Base-by-base conservation (phyloP, 495 filamentous ascomycete species). In the Staphylotrichum longicolle region DNA sequence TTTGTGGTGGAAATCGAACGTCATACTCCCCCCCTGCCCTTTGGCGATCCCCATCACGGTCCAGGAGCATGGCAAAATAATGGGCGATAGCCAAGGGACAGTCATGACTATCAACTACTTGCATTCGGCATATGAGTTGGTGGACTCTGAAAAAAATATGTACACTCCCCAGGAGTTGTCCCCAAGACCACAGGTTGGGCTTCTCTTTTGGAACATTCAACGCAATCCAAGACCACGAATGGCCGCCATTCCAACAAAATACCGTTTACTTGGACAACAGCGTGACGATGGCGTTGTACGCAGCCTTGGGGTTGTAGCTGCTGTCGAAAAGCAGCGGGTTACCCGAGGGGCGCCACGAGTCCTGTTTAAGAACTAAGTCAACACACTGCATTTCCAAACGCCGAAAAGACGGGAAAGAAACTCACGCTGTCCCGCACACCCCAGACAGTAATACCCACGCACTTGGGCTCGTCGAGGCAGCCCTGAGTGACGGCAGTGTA, bases 371-470 rank as follows among this genome's bases (percentile, higher is more conserved):
- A 0, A 35, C 33, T 42, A 34, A n/a, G 44, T 54, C 39, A 60
- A 40, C 15, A 10, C 7, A 2, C 20, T 41, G 2, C 10, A 33
- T n/a, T 30, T 5, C 40, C 27, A 7, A 5, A 10, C 20, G 12
- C 14, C 1, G 4, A 9, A 9, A 50, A 35, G 14, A 34, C 11
- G 1, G 35, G 12, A 44, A 57, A 14, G 65, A 49, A 41, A 70
- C 78, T 75, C 70, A 85, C 85, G 32, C 72, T 69, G 65, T 91
- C 88, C 59, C 83, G 77, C 7, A 92, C 85, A 68, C 88, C 88
- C 89, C 88, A 92, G 40, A 88, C 86, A 15, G 88, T 90, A 64
- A 91, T 85, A 59, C 88, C 88, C 27, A 90, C 81, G 70, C 88
- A 91, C 71, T 85, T 87, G 9, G 77, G 61, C 67, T 85, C 78